phyloP scores from a whole-genome alignment of 495 filamentous ascomycete species.

The Penicillium ochrochloron region DNA sequence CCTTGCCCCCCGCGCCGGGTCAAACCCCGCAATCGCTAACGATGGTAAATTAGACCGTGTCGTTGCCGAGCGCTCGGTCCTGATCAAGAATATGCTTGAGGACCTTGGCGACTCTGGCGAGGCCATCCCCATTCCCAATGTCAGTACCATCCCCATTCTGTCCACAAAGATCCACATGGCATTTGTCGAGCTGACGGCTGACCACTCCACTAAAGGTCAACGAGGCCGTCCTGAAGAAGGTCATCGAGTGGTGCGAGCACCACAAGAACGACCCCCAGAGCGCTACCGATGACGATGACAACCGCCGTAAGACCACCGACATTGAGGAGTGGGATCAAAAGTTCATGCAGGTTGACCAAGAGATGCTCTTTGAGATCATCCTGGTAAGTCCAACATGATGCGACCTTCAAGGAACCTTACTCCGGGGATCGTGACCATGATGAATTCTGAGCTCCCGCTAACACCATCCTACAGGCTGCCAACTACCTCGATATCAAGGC shows the following conservation, averaged over 20 bases:
- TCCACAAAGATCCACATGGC: background rate
- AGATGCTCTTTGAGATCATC: constrained; percentile 99
- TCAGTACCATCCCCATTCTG: constrained; percentile 43
- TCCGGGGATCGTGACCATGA: background rate
- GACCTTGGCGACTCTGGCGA: constrained; percentile 78
- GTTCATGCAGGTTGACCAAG: constrained; percentile 99
- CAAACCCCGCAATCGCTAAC: background rate
- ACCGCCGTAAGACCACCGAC: constrained; percentile 95
- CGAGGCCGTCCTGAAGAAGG: constrained; percentile 89
- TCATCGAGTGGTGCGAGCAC: constrained; percentile 96
- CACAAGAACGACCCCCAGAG: constrained; percentile 85
- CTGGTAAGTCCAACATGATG: constrained; percentile 66
- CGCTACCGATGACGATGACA: constrained; percentile 88
- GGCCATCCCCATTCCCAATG: constrained; percentile 86
- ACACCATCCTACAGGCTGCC: constrained; percentile 52
- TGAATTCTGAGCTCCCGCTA: background rate
- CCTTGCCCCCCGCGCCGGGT: background rate
- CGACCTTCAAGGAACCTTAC: background rate
- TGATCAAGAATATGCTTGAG: constrained; percentile 98
- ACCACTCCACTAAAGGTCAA: constrained; percentile 66
- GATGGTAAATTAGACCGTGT: constrained; percentile 62
- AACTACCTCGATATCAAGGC: constrained; percentile 77
- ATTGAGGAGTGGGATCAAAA: constrained; percentile 99
- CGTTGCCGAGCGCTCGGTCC: constrained; percentile 87
- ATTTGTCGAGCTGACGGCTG: background rate